Percentiles rank a stretch among this genome's conserved stretches.
Conservation (phyloP, 2,329 filamentous ascomycete species). For the Aspergillus arachidicola region DNA sequence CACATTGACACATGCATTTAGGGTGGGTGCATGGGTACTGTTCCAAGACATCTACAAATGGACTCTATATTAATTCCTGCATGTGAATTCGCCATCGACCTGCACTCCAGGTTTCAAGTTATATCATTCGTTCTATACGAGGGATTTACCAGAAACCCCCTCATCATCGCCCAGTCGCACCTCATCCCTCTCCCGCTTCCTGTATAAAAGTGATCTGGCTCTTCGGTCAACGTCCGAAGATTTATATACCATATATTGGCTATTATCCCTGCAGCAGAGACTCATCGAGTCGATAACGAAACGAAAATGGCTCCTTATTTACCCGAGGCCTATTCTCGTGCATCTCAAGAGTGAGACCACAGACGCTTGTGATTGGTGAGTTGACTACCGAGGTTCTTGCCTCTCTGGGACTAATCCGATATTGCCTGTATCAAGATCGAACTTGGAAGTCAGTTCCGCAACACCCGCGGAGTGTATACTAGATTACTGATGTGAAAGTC, state of each 20-base stretch:
- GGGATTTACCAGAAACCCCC: background rate
- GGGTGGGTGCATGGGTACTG: background rate
- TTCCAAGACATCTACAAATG: background rate
- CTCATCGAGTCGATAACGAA: slow-evolving; percentile 9
- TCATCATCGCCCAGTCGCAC: background rate
- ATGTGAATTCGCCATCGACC: background rate
- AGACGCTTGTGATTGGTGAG: slow-evolving; percentile 12
- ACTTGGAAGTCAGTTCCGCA: background rate
- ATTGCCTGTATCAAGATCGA: background rate
- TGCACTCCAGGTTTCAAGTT: background rate
- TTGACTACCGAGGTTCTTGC: slow-evolving; percentile 13
- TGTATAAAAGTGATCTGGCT: background rate
- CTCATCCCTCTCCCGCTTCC: background rate
- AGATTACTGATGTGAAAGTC: background rate
- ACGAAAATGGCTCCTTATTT: slow-evolving; percentile 27
- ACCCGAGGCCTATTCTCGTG: slow-evolving; percentile 35
- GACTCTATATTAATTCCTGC: background rate
- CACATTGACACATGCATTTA: background rate
- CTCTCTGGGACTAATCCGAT: slow-evolving; percentile 4
- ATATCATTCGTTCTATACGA: slow-evolving; percentile 1
- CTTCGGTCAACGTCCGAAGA: slow-evolving; percentile 1
- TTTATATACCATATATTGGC: background rate
- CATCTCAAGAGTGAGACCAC: slow-evolving; percentile 4
- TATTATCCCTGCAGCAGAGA: background rate
- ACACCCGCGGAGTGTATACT: background rate